Percentiles rank a stretch among this genome's conserved stretches.
These are phyloP conservation scores for Nothopassalora personata DNA, from an alignment of 2,329 filamentous ascomycete genomes.

Conservation along the genomic window DNA sequence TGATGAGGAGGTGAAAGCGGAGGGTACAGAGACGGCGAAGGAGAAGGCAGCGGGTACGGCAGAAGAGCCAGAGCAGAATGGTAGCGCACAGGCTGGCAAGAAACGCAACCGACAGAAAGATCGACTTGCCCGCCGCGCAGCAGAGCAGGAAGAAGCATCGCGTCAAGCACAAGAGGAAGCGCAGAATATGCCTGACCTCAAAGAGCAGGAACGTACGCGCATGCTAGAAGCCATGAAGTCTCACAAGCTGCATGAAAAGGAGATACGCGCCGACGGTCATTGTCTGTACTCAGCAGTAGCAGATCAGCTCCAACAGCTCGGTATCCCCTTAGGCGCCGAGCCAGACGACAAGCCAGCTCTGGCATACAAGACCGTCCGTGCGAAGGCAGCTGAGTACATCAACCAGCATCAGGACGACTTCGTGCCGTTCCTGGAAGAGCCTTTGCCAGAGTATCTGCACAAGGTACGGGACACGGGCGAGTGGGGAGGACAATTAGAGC, in stretches of 20 bases:
- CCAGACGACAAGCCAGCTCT: slow-evolving; percentile 11
- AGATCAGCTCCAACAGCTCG: slow-evolving; percentile 61
- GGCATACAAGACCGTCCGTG: slow-evolving; percentile 62
- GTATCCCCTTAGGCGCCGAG: slow-evolving; percentile 39
- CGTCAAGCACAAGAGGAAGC: slow-evolving; percentile 70
- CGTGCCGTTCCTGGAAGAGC: slow-evolving; percentile 78
- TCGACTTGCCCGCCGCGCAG: slow-evolving; percentile 79
- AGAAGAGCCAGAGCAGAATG: slow-evolving; percentile 11
- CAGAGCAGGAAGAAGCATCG: slow-evolving; percentile 69
- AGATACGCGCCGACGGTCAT: slow-evolving; percentile 86
- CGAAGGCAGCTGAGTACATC: slow-evolving; percentile 74
- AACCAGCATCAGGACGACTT: slow-evolving; percentile 70
- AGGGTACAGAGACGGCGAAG: not conserved
- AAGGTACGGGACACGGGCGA: slow-evolving; percentile 84
- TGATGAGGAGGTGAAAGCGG: slow-evolving; percentile 10
- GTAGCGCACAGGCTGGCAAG: slow-evolving; percentile 40
- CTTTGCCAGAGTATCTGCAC: slow-evolving; percentile 63
- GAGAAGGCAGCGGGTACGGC: not conserved
- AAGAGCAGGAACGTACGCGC: slow-evolving; percentile 61
- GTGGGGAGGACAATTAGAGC: slow-evolving; percentile 92
- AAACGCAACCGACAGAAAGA: slow-evolving; percentile 92
- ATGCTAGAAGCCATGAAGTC: slow-evolving; percentile 65
- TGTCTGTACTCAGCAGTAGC: slow-evolving; percentile 91
- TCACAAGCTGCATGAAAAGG: slow-evolving; percentile 64
- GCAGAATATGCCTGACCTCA: slow-evolving; percentile 64